Evolutionary conservation across 306 rosid genomes (phyloP).

Genomic region (Delonix regia): DNA sequence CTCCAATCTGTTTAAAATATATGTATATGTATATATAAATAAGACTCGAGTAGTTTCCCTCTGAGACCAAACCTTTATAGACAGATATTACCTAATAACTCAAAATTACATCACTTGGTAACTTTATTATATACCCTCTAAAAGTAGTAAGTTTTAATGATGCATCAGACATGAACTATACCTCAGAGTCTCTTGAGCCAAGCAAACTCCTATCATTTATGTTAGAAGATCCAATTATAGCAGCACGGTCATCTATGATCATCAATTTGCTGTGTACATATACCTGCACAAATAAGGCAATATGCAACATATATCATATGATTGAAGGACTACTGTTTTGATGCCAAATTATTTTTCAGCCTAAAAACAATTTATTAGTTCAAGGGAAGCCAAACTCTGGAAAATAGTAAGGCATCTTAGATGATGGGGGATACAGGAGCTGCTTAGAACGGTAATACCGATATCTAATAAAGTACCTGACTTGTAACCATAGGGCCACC

Average conservation of each 20-base stretch:
- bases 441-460: neutral
- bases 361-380: slow-evolving; percentile 23
- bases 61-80: neutral
- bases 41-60: slow-evolving; percentile 12
- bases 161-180: slow-evolving; percentile 36
- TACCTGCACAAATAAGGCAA: slow-evolving; percentile 53
- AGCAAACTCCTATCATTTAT: slow-evolving; percentile 95
- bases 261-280: slow-evolving; percentile 95
- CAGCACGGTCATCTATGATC: slow-evolving; percentile 80
- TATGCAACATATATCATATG: slow-evolving; percentile 18
- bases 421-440: neutral
- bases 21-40: neutral
- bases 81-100: neutral
- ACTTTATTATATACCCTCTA: slow-evolving; percentile 20
- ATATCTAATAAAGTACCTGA: slow-evolving; percentile 62
- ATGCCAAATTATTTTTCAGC: neutral
- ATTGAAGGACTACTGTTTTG: slow-evolving; percentile 17
- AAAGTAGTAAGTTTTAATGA: slow-evolving; percentile 3
- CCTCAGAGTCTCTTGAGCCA: slow-evolving; percentile 98
- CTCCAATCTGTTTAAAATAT: slow-evolving; percentile 62
- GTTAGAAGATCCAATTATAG: slow-evolving; percentile 92
- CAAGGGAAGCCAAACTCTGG: neutral
- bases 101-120: neutral
- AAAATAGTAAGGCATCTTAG: neutral
- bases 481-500: slow-evolving; percentile 89